Evolutionary conservation across 768 basidiomycete genomes (phyloP).

Genomic region (Stropharia rugosoannulata): DNA sequence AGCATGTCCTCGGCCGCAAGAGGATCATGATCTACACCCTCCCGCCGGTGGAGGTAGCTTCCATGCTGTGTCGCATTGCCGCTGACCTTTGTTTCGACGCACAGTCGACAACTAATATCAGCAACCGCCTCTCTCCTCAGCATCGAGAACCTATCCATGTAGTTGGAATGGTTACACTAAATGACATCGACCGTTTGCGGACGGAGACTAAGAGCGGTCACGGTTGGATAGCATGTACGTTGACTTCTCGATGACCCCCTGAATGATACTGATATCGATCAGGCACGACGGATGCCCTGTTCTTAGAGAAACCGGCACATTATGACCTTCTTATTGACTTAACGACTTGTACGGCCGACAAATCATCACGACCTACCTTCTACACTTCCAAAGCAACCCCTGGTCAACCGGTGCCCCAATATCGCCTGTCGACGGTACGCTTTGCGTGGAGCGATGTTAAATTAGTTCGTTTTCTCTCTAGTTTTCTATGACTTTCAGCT

Average conservation of each 20-base stretch:
- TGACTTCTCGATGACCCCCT: background rate
- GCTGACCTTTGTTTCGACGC: conserved; percentile 48
- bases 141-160: conserved; percentile 60
- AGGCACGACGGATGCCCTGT: conserved; percentile 84
- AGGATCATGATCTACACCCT: conserved; percentile 79
- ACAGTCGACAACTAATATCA: conserved; percentile 31
- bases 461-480: conserved; percentile 43
- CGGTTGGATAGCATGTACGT: conserved; percentile 83
- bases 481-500: background rate
- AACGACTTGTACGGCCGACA: conserved; percentile 62
- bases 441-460: conserved; percentile 87
- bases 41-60: conserved; percentile 79
- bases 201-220: conserved; percentile 55
- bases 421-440: conserved; percentile 60
- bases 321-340: conserved; percentile 84
- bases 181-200: conserved; percentile 63
- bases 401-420: conserved; percentile 37
- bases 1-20: conserved; percentile 71
- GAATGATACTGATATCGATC: background rate
- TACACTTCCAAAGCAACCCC: conserved; percentile 54
- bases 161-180: conserved; percentile 79
- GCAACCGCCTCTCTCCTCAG: conserved; percentile 21
- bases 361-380: conserved; percentile 63
- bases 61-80: conserved; percentile 71
- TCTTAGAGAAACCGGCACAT: conserved; percentile 74